Conservation (phyloP, 2,329 filamentous ascomycete genomes). For the Chalaropsis thielavioides region DNA sequence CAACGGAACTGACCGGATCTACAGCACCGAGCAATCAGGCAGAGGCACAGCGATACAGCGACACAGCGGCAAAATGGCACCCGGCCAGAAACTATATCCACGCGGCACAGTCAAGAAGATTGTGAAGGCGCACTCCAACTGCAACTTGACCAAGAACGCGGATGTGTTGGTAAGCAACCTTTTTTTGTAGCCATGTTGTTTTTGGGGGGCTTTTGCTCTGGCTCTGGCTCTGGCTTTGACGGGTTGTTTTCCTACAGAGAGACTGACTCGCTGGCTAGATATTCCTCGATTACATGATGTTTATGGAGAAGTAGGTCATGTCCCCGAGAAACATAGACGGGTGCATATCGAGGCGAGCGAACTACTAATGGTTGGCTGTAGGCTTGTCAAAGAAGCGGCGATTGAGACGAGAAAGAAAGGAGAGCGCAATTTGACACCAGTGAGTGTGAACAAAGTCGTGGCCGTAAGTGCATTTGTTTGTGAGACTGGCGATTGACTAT, state of each 20-base stretch:
- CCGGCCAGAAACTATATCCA: conserved; percentile 64
- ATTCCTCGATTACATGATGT: conserved; percentile 70
- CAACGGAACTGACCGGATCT: neutral
- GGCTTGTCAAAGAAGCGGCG: conserved; percentile 63
- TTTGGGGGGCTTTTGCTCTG: neutral
- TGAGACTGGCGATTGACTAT: conserved; percentile 2
- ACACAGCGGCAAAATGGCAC: conserved; percentile 33
- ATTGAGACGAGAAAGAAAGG: conserved; percentile 62
- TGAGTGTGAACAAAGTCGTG: conserved; percentile 63
- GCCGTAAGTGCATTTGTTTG: conserved; percentile 37
- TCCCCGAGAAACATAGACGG: neutral
- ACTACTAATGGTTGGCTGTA: conserved; percentile 24
- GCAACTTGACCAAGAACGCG: conserved; percentile 67
- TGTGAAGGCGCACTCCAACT: conserved; percentile 73
- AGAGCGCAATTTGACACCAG: conserved; percentile 59
- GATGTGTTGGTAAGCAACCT: conserved; percentile 53
- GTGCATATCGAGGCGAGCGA: neutral
- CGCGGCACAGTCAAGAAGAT: conserved; percentile 77
- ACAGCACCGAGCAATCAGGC: neutral
- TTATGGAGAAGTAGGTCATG: conserved; percentile 48
- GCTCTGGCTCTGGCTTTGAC: neutral
- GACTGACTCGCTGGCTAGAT: conserved; percentile 39
- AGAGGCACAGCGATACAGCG: neutral
- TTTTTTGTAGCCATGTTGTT: neutral
- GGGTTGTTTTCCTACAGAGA: neutral